Base-by-base conservation (phyloP, 805 yeast genomes). In the Scheffersomyces spartinae region DNA sequence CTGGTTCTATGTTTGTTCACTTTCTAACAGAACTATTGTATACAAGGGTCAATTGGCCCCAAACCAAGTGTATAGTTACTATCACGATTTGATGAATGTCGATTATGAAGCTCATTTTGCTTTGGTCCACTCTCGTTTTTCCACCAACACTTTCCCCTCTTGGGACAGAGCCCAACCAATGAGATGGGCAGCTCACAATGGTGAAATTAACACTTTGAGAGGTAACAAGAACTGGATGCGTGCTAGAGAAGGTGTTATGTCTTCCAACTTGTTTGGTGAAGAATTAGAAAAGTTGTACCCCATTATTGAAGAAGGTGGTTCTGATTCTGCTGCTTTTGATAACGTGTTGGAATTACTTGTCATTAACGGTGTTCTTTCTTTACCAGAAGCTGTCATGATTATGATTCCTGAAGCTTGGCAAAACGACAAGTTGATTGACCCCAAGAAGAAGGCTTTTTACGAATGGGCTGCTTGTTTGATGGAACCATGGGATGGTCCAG, bases 401-500 rank as follows among this genome's bases (percentile, higher is more conserved):
- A 65, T 91, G 66, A 88, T 91, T 32, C 98, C 98, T 18, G 98
- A 88, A 57, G 96, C 97, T 4, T 85, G 95, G 91, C 96, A 88
- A 55, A 80, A 81, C 49, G 91, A 86, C 55, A 53, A 55, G 28
- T 54, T 68, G 36, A 85, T 88, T 80, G 95, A 88, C 52, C 83
- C 94, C 29, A 77, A 80, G 52, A 81, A 86, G 61, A 74, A 70
- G 43, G 96, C 97, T 1, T 88, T 93, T 56, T 88, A 88, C 60
- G 96, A 91, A 54, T 88, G 97, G 97, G 97, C 96, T 24, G 95
- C 97, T 8, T 85, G 96, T 59, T 61, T 88, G 38, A 91, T 91
- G 95, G 98, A 88, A 61, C 97, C 97, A 6, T 88, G 98, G 98
- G 98, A 88, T 59, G 98, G 98, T 38, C 98, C 98, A 11, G 97